Base-by-base conservation (phyloP, 2,329 filamentous ascomycete species). In the Aureobasidium sp. region DNA sequence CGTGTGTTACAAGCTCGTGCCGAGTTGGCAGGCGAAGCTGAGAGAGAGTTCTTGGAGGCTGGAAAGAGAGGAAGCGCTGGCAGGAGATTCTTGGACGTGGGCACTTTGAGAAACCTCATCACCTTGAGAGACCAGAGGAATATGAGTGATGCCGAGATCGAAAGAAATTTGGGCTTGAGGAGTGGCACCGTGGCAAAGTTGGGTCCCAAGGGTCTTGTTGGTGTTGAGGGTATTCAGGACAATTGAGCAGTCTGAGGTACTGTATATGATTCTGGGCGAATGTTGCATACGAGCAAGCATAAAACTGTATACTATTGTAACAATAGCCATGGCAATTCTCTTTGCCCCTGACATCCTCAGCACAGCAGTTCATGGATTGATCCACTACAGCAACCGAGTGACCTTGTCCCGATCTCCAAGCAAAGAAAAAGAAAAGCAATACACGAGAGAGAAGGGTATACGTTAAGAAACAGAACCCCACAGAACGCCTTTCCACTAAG, bases 1-100 rank as follows among this genome's bases (percentile, higher is more conserved):
- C 69, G 78, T 27, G 76, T 83, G 3, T 73, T 86, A 3, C 75
- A 78, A 21, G 78, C 83, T 3, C 75, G 84, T 42, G 73, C 80
- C 58, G 72, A 74, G 34, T 74, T 86, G 47, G 73, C 78, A 29
- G 76, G 77, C 25, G 76, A 78, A 39, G 84, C 81, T 1, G 83
- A 86, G 36, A 68, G 71, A 25, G 84, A 87, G 69, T 69, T 83
- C 42, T 75, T 77, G 21, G 71, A 76, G 59, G 69, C 75, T 3
- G 77, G 77, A 0, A 70, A 73, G 36, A 70, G 69, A 62, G 75
- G 74, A 0, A 74, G 76, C 59, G 64, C 69, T 44, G 78, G 77
- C 3, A 69, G 76, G 66, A 71, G 72, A 64, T 79, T 79, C 63
- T 62, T 79, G 57, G 78, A 80, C 67, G 76, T 75, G 5, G 72